Base-by-base conservation (phyloP, 345 rosid genomes). In the Lepidium didymum region DNA sequence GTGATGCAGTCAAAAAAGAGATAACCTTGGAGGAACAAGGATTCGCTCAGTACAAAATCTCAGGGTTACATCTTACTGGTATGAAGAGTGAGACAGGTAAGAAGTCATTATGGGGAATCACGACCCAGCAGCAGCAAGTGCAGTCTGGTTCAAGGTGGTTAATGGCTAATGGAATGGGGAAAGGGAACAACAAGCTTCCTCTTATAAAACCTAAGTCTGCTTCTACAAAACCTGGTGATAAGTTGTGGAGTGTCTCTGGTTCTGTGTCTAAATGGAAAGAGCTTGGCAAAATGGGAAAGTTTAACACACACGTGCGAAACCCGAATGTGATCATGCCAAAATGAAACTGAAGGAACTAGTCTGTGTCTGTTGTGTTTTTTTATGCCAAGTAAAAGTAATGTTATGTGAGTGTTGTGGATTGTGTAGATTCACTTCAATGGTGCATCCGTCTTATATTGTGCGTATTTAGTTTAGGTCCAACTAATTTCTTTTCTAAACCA, bases 91-190 rank as follows among this genome's bases (percentile, higher is more conserved):
- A 87, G 76, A 81, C 86, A 4, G 74, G 80, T 42, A 87, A 82
- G 75, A 85, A 90, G 68, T 77, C 82, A 6, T 29, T 29, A 29
- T 88, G 96, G 96, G 96, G 93, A 57, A 81, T 60, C 49, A 43
- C 79, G 44, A 59, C 73, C 12, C 96, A 88, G 82, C 84, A 87
- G 75, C 93, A 88, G 73, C 96, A 92, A 75, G 87, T 88, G 78
- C 96, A 90, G 77, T 88, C 98, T 21, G 97, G 93, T 69, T 88
- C 96, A 35, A 91, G 98, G 31, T 92, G 98, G 97, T 78, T 86
- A 81, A 72, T 90, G 7, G 96, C 98, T 10, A 90, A 82, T 51
- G 98, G 98, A 67, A 92, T 92, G 98, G 98, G 98, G 27, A 92
- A 92, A 87, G 81, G 58, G 74, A 88, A 73, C 53, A 90, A 74